Evolutionary conservation across 768 basidiomycete genomes (phyloP).

Genomic region (Russula compacta): DNA sequence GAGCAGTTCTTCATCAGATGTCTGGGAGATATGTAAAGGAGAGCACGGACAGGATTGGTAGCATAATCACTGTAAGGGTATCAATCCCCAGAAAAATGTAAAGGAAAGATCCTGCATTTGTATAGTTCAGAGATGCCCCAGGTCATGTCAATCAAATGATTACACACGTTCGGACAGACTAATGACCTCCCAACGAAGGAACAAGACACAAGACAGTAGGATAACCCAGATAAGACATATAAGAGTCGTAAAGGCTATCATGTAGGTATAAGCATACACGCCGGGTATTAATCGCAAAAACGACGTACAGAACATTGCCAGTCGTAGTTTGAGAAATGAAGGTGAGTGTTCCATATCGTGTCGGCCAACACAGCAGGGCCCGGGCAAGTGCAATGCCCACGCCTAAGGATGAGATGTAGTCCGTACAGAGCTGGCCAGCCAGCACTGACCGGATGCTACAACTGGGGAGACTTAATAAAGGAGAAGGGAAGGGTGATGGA

Average conservation of each 20-base stretch:
- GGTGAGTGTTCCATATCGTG: constrained; percentile 21
- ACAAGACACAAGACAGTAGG: constrained; percentile 39
- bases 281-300: neutral
- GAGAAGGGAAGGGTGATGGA: neutral
- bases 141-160: neutral
- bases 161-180: constrained; percentile 40
- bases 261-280: neutral
- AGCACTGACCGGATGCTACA: constrained; percentile 1
- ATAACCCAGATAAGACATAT: constrained; percentile 42
- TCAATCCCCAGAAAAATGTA: constrained; percentile 36
- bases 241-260: constrained; percentile 35
- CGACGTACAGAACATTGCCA: constrained; percentile 23
- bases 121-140: neutral
- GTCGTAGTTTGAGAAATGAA: constrained; percentile 23
- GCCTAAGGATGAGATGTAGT: neutral
- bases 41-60: constrained; percentile 36
- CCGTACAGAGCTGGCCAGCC: constrained; percentile 14
- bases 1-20: constrained; percentile 10
- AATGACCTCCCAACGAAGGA: constrained; percentile 38
- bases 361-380: neutral
- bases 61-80: constrained; percentile 31
- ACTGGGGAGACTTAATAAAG: neutral
- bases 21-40: constrained; percentile 9
- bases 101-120: constrained; percentile 36
- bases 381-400: neutral